phyloP scores from a whole-genome alignment of 768 basidiomycete species.

The Leucocoprinus sp. region DNA sequence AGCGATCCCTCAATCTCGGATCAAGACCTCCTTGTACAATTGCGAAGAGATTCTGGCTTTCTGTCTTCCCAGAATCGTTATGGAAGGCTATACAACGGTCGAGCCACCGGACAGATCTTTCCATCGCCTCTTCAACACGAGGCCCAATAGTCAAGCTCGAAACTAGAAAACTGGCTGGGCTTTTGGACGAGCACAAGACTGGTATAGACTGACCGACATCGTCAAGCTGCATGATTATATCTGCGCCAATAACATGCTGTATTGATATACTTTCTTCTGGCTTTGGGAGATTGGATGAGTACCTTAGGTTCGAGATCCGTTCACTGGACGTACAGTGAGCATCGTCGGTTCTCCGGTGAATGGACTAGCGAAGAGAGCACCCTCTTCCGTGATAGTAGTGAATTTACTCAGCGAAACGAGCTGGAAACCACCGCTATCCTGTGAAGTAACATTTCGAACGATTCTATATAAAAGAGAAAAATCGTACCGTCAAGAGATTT shows the following conservation, averaged over 20 bases:
- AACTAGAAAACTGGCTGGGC: constrained; percentile 33
- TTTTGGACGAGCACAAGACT: constrained; percentile 1
- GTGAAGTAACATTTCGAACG: background rate
- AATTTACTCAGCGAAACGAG: constrained; percentile 80
- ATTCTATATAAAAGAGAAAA: background rate
- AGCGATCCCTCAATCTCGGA: constrained; percentile 58
- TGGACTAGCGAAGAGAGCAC: constrained; percentile 77
- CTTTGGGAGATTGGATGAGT: constrained; percentile 25
- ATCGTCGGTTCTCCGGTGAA: constrained; percentile 85
- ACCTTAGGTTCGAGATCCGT: background rate
- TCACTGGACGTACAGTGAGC: constrained; percentile 56
- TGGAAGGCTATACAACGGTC: constrained; percentile 82
- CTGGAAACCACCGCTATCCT: constrained; percentile 92
- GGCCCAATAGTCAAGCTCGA: constrained; percentile 74
- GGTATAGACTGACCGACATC: constrained; percentile 62
- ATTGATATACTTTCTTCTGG: constrained; percentile 89
- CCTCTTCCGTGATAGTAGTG: constrained; percentile 81
- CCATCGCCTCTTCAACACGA: constrained; percentile 83
- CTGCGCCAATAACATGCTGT: constrained; percentile 85
- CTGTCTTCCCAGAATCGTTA: constrained; percentile 52
- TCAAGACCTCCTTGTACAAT: constrained; percentile 89
- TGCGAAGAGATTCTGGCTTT: constrained; percentile 79
- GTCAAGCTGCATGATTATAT: constrained; percentile 94
- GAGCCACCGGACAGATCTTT: constrained; percentile 82
- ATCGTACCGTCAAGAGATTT: constrained; percentile 73